phyloP scores from a whole-genome alignment of 75 land plant species.

The Ceratopteris richardii region DNA sequence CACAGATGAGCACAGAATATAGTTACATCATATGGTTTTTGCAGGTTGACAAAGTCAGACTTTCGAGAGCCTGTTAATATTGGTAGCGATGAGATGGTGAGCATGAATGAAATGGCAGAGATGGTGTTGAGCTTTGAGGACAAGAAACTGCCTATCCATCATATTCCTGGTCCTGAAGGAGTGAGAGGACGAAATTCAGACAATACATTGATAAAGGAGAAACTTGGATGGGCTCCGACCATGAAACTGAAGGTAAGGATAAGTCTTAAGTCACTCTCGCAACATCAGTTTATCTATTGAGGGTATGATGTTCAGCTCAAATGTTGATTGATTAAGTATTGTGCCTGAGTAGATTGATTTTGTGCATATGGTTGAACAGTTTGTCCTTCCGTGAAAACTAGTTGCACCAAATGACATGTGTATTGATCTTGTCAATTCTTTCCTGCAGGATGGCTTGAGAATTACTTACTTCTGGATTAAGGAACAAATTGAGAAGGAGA shows the following conservation, averaged over 20 bases:
- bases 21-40: no score
- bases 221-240: slow-evolving; percentile 94
- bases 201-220: slow-evolving; percentile 86
- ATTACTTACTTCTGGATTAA: slow-evolving; percentile 91
- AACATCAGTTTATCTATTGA: background rate
- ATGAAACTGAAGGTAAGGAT: slow-evolving; percentile 92
- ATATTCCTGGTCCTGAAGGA: slow-evolving; percentile 96
- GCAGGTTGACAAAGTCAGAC: slow-evolving; percentile 92
- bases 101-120: slow-evolving; percentile 99
- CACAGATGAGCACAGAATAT: background rate
- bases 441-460: slow-evolving; percentile 65
- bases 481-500: slow-evolving; percentile 81
- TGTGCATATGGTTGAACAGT: no score
- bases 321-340: no score
- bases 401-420: no score
- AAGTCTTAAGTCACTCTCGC: no score
- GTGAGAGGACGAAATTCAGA: slow-evolving; percentile 97
- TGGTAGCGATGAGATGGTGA: slow-evolving; percentile 96
- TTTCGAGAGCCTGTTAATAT: slow-evolving; percentile 96
- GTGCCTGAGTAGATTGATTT: no score
- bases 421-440: no score
- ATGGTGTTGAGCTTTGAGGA: slow-evolving; percentile 79
- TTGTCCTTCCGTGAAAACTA: no score
- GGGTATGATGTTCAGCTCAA: no score
- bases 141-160: slow-evolving; percentile 83